Evolutionary conservation across 768 basidiomycete species (phyloP), one percentile per base, ranked within the genome.

Genomic region (Dacryopinax spathularia): DNA sequence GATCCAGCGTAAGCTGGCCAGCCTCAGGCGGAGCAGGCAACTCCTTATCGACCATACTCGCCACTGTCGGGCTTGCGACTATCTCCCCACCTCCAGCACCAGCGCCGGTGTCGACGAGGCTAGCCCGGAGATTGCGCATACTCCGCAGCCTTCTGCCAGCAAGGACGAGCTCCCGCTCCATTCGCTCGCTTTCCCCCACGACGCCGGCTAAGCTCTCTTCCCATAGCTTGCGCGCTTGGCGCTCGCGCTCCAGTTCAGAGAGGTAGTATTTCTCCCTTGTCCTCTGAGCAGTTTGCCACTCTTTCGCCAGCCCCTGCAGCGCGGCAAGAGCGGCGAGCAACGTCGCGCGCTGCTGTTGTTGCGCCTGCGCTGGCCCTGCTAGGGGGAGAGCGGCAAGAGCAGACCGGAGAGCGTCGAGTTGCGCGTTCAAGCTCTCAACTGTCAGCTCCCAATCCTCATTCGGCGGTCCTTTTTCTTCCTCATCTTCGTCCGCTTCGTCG

Each of bases 161-260:
- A 43, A 75, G 78, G 65, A 83, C 79, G 63, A 98, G 77, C 73
- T 95, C 91, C 64, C 76, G 75, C 76, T 98, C 94, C 22, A 94
- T 79, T 10, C 78, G 80, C 69, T 91, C 90, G 16, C 92, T 91
- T 72, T 95, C 90, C 63, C 81, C 79, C 0, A 93, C 92, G 7
- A 94, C 91, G 1, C 84, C 82, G 62, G 86, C 84, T 70, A 97
- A 73, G 72, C 89, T 94, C 75, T 91, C 87, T 74, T 95, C 93
- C 94, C 94, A 97, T 29, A 92, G 77, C 12, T 71, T 76, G 69
- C 85, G 84, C 27, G 84, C 77, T 67, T 80, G 77, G 59, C 79
- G 77, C 70, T 91, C 88, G 27, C 81, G 80, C 66, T 80, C 80
- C 10, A 92, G 75, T 68, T 84, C 81, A 33, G 78, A 74, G 63